Percentiles rank a stretch among this genome's conserved stretches.
Evolutionary conservation across 495 filamentous ascomycete species (phyloP).

Genomic region (Penicillium cataractarum): DNA sequence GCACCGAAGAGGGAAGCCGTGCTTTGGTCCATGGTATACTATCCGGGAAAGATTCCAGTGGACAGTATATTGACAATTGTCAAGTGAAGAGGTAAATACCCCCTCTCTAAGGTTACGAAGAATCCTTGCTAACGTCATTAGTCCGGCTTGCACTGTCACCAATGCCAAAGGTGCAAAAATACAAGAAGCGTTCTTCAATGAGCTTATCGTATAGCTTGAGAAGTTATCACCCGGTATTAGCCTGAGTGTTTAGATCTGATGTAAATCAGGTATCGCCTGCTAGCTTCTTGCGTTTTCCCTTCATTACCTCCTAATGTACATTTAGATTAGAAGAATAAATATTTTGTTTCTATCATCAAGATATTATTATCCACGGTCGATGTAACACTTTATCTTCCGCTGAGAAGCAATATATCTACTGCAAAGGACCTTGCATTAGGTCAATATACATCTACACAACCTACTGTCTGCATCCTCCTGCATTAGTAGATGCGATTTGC

Average conservation of each 20-base stretch:
- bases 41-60: constrained; percentile 33
- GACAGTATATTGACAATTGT: constrained; percentile 41
- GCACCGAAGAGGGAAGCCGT: constrained; percentile 42
- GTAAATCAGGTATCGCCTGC: background rate
- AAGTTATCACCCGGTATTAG: constrained; percentile 15
- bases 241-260: background rate
- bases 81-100: constrained; percentile 22
- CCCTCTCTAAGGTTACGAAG: background rate
- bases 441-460: too few relatives aligned
- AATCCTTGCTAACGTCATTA: constrained; percentile 10
- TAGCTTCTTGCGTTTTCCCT: too few relatives aligned
- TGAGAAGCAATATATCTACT: background rate
- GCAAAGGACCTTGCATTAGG: background rate
- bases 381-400: background rate
- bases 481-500: too few relatives aligned
- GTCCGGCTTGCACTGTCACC: constrained; percentile 14
- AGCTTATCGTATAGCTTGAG: constrained; percentile 21
- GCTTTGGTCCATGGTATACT: constrained; percentile 37
- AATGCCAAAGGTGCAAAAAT: constrained; percentile 8
- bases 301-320: background rate
- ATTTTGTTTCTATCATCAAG: background rate
- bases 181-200: constrained; percentile 20
- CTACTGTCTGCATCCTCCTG: too few relatives aligned
- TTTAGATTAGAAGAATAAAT: background rate
- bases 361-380: too few relatives aligned